Evolutionary conservation across 352 stramenopile genomes (phyloP), one percentile per base, ranked within the genome.

Genomic region (Phytophthora cajani): DNA sequence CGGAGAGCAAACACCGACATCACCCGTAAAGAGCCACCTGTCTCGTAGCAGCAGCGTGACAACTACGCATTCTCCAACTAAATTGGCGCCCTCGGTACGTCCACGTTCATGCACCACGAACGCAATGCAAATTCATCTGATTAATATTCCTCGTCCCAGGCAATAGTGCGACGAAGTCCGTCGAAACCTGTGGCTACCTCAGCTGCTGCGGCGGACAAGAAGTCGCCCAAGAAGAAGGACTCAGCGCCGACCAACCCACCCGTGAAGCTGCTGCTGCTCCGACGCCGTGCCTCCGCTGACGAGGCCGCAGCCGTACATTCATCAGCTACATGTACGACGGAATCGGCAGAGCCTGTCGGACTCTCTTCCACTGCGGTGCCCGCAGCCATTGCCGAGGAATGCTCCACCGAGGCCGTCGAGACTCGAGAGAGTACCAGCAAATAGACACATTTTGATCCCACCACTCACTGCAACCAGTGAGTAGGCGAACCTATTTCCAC

Each of bases 261-360:
- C 0, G 79, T 88, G 42, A 93, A 90, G 69, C 66, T 91, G 68
- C 65, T 91, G 49, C 75, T 90, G 32, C 74, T 83, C 49, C 80
- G 83, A 10, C 72, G 81, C 2, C 78, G 85, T 30, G 65, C 71
- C 0, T 72, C 72, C 12, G 50, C 36, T 21, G 72, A 80, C 36
- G 40, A 57, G 30, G 4, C 32, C 12, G 36, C 8, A 36, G 47
- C 38, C 36, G 57, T 19, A 21, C 23, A 27, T 10, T 50, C 42
- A 14, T 27, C 50, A n/a, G 38, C 38, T 44, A 9, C n/a, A n/a
- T n/a, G n/a, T n/a, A n/a, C 38, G 16, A 16, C 12, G 38, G 12
- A n/a, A 25, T 16, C 33, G 23, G 51, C 50, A 17, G 32, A 40
- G 2, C 36, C 36, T 2, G 5, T 42, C 1, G 44, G 59, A 25